Evolutionary conservation across 148 eudicot species (phyloP).

Genomic region (Amaranthus cruentus): DNA sequence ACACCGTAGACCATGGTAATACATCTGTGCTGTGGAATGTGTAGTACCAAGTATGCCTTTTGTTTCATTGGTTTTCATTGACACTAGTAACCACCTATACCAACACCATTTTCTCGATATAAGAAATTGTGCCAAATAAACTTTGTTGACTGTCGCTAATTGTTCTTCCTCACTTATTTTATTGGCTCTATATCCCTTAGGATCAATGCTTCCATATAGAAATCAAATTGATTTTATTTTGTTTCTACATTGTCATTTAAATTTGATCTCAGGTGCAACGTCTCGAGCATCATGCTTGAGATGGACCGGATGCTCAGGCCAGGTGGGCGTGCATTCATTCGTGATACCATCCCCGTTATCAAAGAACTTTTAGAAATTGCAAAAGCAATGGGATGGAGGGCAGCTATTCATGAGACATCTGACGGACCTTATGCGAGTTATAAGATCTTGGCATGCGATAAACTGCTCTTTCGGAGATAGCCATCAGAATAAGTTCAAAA

Average conservation of each 20-base stretch:
- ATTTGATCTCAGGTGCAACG: slow-evolving; percentile 58
- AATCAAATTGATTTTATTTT: not conserved
- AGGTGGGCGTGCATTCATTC: slow-evolving; percentile 83
- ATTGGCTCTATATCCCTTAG: not conserved
- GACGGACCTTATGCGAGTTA: slow-evolving; percentile 97
- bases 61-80: not conserved
- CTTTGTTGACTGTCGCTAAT: not conserved
- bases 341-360: slow-evolving; percentile 63
- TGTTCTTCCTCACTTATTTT: not conserved
- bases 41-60: not conserved
- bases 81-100: not conserved
- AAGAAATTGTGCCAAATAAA: not conserved
- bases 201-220: not conserved
- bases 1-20: not conserved
- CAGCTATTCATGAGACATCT: slow-evolving; percentile 68
- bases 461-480: slow-evolving; percentile 35
- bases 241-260: slow-evolving; percentile 5
- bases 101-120: not conserved
- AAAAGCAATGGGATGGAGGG: slow-evolving; percentile 88
- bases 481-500: not conserved
- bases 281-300: slow-evolving; percentile 88
- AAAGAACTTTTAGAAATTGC: slow-evolving; percentile 78
- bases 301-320: slow-evolving; percentile 96
- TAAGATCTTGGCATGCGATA: slow-evolving; percentile 61
- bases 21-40: not conserved